phyloP scores from a whole-genome alignment of 768 basidiomycete species.

The Lactarius psammicola region DNA sequence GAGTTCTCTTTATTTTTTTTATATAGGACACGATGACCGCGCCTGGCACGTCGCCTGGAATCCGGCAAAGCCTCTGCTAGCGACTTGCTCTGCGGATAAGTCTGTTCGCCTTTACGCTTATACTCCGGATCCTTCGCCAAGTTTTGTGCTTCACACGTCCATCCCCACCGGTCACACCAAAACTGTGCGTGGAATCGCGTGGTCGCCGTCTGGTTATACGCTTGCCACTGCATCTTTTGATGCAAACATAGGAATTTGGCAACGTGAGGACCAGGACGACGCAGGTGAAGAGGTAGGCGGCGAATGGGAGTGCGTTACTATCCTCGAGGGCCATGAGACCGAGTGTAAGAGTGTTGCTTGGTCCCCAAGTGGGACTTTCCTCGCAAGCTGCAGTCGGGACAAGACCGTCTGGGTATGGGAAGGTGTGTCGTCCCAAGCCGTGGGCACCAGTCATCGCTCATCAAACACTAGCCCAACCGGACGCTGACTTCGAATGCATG shows the following conservation, averaged over 20 bases:
- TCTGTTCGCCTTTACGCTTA: constrained; percentile 85
- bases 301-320: constrained; percentile 87
- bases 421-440: constrained; percentile 47
- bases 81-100: constrained; percentile 95
- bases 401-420: constrained; percentile 99
- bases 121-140: constrained; percentile 33
- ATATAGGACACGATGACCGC: constrained; percentile 73
- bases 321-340: constrained; percentile 92
- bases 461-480: constrained; percentile 68
- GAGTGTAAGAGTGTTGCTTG: constrained; percentile 74
- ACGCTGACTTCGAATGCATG: constrained; percentile 92
- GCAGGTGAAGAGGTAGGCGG: constrained; percentile 34
- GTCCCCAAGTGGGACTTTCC: constrained; percentile 46
- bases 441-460: constrained; percentile 6
- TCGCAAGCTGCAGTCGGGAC: constrained; percentile 95
- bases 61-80: constrained; percentile 72
- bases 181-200: constrained; percentile 82
- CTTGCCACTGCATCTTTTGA: constrained; percentile 95
- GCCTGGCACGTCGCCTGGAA: constrained; percentile 93
- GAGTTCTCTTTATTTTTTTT: no score
- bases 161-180: constrained; percentile 85
- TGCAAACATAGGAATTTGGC: constrained; percentile 89
- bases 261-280: constrained; percentile 53
- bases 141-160: constrained; percentile 56
- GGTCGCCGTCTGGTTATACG: constrained; percentile 83